Conservation (phyloP, 805 yeast genomes). For the Metschnikowia colocasiae region DNA sequence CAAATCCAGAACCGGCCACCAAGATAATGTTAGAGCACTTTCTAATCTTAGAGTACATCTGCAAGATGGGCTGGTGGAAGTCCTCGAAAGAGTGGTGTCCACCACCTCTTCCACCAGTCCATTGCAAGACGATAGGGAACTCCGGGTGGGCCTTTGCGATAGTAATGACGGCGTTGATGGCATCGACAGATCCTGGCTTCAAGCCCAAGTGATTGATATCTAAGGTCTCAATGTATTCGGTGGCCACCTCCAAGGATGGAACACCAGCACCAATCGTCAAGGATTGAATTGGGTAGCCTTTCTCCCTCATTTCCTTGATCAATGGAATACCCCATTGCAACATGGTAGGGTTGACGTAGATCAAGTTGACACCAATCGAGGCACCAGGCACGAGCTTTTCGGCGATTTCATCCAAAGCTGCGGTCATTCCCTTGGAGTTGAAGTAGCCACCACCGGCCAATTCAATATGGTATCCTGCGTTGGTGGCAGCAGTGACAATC, state of each 20-base stretch:
- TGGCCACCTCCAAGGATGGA: slow-evolving; percentile 94
- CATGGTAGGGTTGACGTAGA: slow-evolving; percentile 96
- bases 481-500: slow-evolving; percentile 88
- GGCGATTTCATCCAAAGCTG: slow-evolving; percentile 73
- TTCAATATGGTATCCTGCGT: slow-evolving; percentile 96
- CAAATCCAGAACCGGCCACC: slow-evolving; percentile 98
- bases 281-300: slow-evolving; percentile 94
- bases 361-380: slow-evolving; percentile 87
- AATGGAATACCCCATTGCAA: slow-evolving; percentile 98
- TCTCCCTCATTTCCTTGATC: slow-evolving; percentile 80
- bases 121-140: slow-evolving; percentile 96
- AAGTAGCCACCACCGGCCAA: slow-evolving; percentile 99
- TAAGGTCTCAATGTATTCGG: slow-evolving; percentile 89
- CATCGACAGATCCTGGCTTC: slow-evolving; percentile 96
- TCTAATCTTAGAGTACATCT: slow-evolving; percentile 93
- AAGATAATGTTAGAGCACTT: slow-evolving; percentile 83
- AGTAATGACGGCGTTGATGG: slow-evolving; percentile 77
- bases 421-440: slow-evolving; percentile 61
- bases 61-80: slow-evolving; percentile 95
- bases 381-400: slow-evolving; percentile 70
- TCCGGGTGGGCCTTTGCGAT: slow-evolving; percentile 94
- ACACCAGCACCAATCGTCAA: slow-evolving; percentile 99
- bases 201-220: slow-evolving; percentile 92
- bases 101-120: slow-evolving; percentile 99
- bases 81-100: slow-evolving; percentile 99